Evolutionary conservation across 345 rosid species (phyloP), one percentile per base, ranked within the genome.

Genomic region (Erodium maritimum): DNA sequence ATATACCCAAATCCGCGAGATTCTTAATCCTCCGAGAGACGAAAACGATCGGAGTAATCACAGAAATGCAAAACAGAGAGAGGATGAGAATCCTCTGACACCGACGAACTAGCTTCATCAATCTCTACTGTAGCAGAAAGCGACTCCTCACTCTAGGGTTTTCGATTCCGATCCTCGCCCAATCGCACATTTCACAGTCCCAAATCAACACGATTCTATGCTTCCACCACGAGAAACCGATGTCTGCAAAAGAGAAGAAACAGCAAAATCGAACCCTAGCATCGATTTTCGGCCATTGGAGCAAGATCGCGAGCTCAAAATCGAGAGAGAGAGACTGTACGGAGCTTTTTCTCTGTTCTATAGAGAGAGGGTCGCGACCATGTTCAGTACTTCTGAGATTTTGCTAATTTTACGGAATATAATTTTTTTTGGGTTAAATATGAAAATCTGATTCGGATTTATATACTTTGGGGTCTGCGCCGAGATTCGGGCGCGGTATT

Each of bases 1-100:
- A 56, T 55, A 61, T 64, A 62, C 53, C 10, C 12, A 42, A 42
- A 42, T 42, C 17, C 48, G 48, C 17, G 48, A 42, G 48, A 42
- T 16, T 69, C 24, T 75, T 72, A 62, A 78, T 79, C 59, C 87
- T 70, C 71, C 24, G 51, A 5, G 96, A 83, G 62, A 88, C 73
- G 67, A 88, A 68, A 48, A 86, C 6, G 37, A 93, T 58, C 5
- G 99, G 99, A 69, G 95, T 80, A 61, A 87, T 46, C 6, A 89
- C 89, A 67, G 91, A 79, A 50, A 81, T 67, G 59, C 76, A 75
- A 58, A 93, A 90, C 73, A 86, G 23, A 1, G 80, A 75, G 84
- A 93, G 89, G 95, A 86, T 67, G 65, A 83, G 7, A 54, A 79
- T 80, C 96, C 95, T 86, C 94, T 79, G 87, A 83, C 83, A 73